These are phyloP conservation scores for Papiliotrema laurentii DNA, from an alignment of 1,284 basidiomycete species.

Conservation along the genomic window DNA sequence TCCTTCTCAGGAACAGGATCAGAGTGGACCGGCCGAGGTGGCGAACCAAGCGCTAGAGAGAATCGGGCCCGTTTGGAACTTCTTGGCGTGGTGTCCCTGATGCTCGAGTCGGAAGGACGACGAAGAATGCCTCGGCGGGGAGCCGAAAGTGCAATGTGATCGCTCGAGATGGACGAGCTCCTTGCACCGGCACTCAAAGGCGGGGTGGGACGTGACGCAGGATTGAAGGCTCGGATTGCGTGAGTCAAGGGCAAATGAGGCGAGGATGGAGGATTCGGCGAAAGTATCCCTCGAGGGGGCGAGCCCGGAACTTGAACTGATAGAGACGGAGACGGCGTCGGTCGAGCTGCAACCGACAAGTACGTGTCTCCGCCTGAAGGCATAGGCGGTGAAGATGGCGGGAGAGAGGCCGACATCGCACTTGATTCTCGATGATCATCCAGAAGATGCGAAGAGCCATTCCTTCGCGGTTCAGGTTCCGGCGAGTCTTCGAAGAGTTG, in stretches of 20 bases:
- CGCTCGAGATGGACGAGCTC: neutral
- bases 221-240: no score
- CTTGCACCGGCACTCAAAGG: neutral
- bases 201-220: neutral
- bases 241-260: neutral
- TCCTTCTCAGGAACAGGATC: neutral
- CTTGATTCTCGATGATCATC: no score
- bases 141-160: neutral
- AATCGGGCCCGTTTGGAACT: constrained; percentile 2
- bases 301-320: neutral
- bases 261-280: neutral
- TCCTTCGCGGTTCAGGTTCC: no score
- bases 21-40: neutral
- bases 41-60: neutral
- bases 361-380: neutral
- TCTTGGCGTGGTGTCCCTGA: neutral
- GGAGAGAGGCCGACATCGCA: no score
- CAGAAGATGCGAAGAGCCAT: no score
- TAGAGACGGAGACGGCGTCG: neutral
- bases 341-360: neutral
- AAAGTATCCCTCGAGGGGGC: neutral
- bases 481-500: no score
- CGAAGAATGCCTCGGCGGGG: constrained; percentile 4
- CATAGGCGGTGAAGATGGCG: neutral
- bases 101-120: neutral